Percentiles rank a stretch among this genome's conserved stretches.
These are phyloP conservation scores for Lolium perenne DNA, from an alignment of 176 grass and related monocot genomes.

Conservation along the genomic window DNA sequence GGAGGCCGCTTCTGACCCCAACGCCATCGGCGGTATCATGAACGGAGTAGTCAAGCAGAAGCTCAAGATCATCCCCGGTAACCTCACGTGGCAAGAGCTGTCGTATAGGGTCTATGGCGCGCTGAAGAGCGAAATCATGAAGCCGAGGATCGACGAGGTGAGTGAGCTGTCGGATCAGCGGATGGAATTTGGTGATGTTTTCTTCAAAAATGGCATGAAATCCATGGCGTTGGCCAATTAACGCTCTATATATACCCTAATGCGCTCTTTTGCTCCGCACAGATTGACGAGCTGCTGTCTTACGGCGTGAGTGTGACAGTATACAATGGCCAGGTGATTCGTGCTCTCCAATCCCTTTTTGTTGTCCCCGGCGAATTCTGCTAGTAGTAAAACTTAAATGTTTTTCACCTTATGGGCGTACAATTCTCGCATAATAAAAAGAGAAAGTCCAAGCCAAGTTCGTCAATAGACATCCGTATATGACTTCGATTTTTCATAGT, in stretches of 20 bases:
- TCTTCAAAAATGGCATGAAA: not conserved
- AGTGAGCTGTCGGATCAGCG: not conserved
- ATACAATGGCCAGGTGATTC: slow-evolving; percentile 63
- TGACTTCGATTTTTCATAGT: not conserved
- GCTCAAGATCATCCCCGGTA: slow-evolving; percentile 70
- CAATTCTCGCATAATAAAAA: too few species aligned
- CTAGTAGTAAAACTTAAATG: not conserved
- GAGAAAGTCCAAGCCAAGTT: too few species aligned
- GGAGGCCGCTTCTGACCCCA: slow-evolving; percentile 15
- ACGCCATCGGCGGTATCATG: slow-evolving; percentile 51
- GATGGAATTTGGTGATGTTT: not conserved
- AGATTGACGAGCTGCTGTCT: slow-evolving; percentile 56
- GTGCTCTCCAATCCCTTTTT: not conserved
- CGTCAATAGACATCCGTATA: too few species aligned
- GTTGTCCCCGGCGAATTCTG: not conserved
- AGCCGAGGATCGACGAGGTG: slow-evolving; percentile 70
- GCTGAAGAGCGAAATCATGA: slow-evolving; percentile 69
- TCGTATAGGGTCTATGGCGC: slow-evolving; percentile 39
- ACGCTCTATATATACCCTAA: not conserved
- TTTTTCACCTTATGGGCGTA: not conserved
- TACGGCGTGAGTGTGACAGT: slow-evolving; percentile 54
- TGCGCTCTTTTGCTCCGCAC: not conserved
- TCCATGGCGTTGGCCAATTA: not conserved
- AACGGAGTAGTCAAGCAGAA: slow-evolving; percentile 70
- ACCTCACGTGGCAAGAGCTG: slow-evolving; percentile 44